Evolutionary conservation across 2,329 filamentous ascomycete species (phyloP).

Genomic region (Xylaria arbuscula): DNA sequence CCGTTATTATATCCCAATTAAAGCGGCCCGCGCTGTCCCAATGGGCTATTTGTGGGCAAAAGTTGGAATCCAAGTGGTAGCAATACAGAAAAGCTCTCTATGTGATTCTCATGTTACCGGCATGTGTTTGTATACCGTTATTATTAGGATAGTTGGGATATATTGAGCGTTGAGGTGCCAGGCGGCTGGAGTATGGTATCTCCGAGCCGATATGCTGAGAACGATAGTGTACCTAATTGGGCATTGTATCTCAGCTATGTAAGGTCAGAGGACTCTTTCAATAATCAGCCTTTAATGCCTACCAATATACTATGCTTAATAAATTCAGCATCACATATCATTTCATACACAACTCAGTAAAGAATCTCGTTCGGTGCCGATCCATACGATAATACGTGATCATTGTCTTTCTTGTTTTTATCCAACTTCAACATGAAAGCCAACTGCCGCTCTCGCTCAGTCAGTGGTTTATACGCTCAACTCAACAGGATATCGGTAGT

Average conservation of each 20-base stretch:
- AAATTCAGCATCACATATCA: neutral
- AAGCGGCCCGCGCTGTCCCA: neutral
- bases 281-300: neutral
- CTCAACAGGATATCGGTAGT: neutral
- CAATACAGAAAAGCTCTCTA: neutral
- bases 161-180: neutral
- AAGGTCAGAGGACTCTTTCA: neutral
- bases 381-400: neutral
- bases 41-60: neutral
- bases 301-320: neutral
- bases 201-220: slow-evolving; percentile 13
- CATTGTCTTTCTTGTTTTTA: neutral
- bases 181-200: slow-evolving; percentile 10
- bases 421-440: neutral
- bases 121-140: neutral
- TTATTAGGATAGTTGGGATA: neutral
- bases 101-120: neutral
- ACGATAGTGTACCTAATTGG: neutral
- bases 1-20: neutral
- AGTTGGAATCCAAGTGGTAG: neutral
- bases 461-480: neutral
- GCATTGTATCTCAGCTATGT: neutral
- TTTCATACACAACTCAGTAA: neutral
- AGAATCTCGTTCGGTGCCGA: neutral
- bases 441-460: neutral